phyloP scores from a whole-genome alignment of 768 basidiomycete genomes.

The Lyophyllum shimeji region DNA sequence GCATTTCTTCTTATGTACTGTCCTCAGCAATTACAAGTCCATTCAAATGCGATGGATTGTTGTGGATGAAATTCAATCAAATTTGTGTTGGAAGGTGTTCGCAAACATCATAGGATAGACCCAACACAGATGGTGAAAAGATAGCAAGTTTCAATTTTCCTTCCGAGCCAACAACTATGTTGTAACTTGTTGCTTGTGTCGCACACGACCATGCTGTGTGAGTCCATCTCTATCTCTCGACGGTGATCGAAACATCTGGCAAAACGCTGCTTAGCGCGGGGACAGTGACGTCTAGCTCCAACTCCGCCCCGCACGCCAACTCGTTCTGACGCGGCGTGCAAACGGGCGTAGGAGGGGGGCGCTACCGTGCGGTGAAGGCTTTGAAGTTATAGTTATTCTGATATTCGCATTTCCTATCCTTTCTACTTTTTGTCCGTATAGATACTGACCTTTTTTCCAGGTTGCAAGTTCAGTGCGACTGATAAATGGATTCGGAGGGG shows the following conservation, averaged over 20 bases:
- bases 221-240: not conserved
- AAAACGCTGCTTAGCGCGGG: conserved; percentile 15
- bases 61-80: not conserved
- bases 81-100: not conserved
- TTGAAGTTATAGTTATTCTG: conserved; percentile 20
- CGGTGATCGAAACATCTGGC: conserved; percentile 8
- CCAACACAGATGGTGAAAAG: too few relatives aligned
- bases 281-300: conserved; percentile 11
- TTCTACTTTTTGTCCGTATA: not conserved
- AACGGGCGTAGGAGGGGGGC: conserved; percentile 14
- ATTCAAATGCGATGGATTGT: not conserved
- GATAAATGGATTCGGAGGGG: too few relatives aligned
- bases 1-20: too few relatives aligned
- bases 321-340: conserved; percentile 18
- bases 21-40: too few relatives aligned
- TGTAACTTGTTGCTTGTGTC: too few relatives aligned
- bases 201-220: too few relatives aligned
- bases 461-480: not conserved
- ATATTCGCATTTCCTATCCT: not conserved
- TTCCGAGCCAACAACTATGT: too few relatives aligned
- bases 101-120: not conserved
- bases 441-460: not conserved
- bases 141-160: too few relatives aligned
- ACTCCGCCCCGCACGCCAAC: conserved; percentile 15
- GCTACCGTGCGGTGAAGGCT: conserved; percentile 15